phyloP scores from a whole-genome alignment of 2,329 filamentous ascomycete species.

The Colletotrichum neosansevieriae region DNA sequence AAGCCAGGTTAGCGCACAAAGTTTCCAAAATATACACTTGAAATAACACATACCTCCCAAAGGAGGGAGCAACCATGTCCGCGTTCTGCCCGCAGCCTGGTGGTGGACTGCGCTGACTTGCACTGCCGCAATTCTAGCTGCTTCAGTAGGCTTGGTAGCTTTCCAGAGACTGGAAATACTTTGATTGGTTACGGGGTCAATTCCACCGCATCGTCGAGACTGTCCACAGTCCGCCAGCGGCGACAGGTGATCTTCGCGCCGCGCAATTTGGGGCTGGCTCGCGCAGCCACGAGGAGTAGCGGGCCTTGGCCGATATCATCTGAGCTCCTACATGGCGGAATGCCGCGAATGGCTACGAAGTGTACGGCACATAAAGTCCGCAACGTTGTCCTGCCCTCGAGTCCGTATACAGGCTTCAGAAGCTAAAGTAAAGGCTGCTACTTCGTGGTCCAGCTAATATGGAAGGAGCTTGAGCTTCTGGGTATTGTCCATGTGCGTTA shows the following conservation, averaged over 20 bases:
- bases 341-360: too few relatives aligned
- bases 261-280: slow-evolving; percentile 26
- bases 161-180: not conserved
- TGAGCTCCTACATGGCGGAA: too few relatives aligned
- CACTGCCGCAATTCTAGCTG: slow-evolving; percentile 30
- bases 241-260: slow-evolving; percentile 3
- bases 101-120: slow-evolving; percentile 2
- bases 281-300: not conserved
- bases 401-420: too few relatives aligned
- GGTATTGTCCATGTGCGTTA: too few relatives aligned
- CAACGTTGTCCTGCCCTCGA: too few relatives aligned
- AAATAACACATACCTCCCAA: too few relatives aligned
- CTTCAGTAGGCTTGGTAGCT: slow-evolving; percentile 1
- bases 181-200: slow-evolving; percentile 3
- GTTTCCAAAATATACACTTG: too few relatives aligned
- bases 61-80: slow-evolving; percentile 37
- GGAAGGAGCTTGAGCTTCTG: too few relatives aligned
- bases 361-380: too few relatives aligned
- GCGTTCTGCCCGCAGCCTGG: slow-evolving; percentile 15
- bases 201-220: slow-evolving; percentile 4
- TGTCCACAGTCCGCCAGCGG: slow-evolving; percentile 6
- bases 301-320: not conserved
- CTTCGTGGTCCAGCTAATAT: too few relatives aligned
- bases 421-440: too few relatives aligned
- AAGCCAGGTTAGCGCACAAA: too few relatives aligned